A percentile compares a stretch with the other conserved stretches of the same genome.
Conservation (phyloP, 306 rosid genomes). For the Vachellia collinsii region DNA sequence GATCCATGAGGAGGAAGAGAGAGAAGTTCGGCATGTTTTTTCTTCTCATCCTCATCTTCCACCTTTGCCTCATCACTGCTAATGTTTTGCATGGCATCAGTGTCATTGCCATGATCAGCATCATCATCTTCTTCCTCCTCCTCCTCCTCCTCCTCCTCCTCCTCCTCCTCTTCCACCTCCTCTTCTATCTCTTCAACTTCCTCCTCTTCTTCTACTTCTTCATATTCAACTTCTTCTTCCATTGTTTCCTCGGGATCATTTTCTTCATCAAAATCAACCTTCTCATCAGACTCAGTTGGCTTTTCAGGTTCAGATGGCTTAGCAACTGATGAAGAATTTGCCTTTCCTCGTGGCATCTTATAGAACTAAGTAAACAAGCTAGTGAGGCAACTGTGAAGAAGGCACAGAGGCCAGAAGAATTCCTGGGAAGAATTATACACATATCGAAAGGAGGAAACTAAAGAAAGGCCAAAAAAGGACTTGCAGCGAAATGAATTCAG, state of each 20-base stretch:
- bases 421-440: conserved; percentile 91
- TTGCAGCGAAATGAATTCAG: conserved; percentile 60
- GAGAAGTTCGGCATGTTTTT: conserved; percentile 80
- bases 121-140: conserved; percentile 67
- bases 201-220: conserved; percentile 85
- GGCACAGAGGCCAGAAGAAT: conserved; percentile 97
- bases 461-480: conserved; percentile 77
- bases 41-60: conserved; percentile 68
- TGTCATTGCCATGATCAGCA: conserved; percentile 1
- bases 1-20: conserved; percentile 98
- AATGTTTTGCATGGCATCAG: conserved; percentile 43
- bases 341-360: conserved; percentile 83
- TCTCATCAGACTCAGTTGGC: conserved; percentile 76
- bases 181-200: conserved; percentile 78
- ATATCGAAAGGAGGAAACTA: conserved; percentile 83
- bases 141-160: conserved; percentile 46
- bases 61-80: conserved; percentile 41
- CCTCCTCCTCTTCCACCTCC: conserved; percentile 41
- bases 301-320: conserved; percentile 68
- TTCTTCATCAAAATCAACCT: conserved; percentile 71
- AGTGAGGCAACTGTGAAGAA: conserved; percentile 95
- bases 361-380: conserved; percentile 72
- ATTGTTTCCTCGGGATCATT: conserved; percentile 75
- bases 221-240: conserved; percentile 88
- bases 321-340: conserved; percentile 65